Evolutionary conservation across 2,329 filamentous ascomycete genomes (phyloP).

Genomic region (Paraphaeosphaeria sporulosa): DNA sequence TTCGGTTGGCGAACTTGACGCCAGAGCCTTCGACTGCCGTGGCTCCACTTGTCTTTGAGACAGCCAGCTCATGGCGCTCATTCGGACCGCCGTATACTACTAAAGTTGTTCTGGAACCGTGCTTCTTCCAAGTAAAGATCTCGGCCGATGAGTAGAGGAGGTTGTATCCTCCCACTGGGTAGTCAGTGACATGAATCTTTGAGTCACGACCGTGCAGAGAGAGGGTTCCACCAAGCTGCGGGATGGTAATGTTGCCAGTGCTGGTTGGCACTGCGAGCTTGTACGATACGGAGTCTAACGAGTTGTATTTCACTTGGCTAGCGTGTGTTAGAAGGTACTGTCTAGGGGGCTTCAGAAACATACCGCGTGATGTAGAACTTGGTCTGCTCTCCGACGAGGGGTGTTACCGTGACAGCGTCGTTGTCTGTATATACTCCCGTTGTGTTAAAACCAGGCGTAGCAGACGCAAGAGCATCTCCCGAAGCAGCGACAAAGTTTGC

Average conservation of each 20-base stretch:
- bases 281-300: constrained; percentile 63
- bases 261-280: constrained; percentile 66
- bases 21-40: constrained; percentile 49
- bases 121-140: constrained; percentile 70
- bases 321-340: background rate
- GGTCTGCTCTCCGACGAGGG: constrained; percentile 60
- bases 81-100: constrained; percentile 68
- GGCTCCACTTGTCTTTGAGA: constrained; percentile 42
- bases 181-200: constrained; percentile 71
- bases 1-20: constrained; percentile 44
- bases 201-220: constrained; percentile 68
- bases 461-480: constrained; percentile 67
- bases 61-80: constrained; percentile 68
- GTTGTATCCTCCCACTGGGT: constrained; percentile 63
- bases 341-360: background rate
- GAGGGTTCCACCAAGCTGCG: constrained; percentile 62
- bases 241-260: constrained; percentile 61
- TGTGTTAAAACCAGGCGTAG: constrained; percentile 31
- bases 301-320: constrained; percentile 67
- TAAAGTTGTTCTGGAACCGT: constrained; percentile 63
- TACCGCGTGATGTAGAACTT: constrained; percentile 68
- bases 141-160: constrained; percentile 73
- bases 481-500: constrained; percentile 76
- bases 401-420: constrained; percentile 64
- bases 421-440: constrained; percentile 36